Evolutionary conservation across 768 basidiomycete genomes (phyloP).

Genomic region (Gloeopeniophorella convolvens): DNA sequence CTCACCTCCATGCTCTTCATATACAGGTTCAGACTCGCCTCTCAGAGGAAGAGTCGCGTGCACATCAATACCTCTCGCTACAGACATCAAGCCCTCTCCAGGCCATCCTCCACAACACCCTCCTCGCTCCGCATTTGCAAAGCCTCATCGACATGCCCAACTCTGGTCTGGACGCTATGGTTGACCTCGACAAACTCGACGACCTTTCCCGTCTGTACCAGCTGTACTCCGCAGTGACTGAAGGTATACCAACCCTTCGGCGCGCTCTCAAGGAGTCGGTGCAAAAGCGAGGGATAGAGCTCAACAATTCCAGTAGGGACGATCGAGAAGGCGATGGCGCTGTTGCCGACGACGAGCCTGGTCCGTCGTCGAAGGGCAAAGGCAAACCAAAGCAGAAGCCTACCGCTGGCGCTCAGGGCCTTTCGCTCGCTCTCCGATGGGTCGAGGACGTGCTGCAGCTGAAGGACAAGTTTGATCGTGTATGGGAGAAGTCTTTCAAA

Average conservation of each 20-base stretch:
- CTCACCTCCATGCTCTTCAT: slow-evolving; percentile 16
- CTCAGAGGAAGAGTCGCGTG: slow-evolving; percentile 74
- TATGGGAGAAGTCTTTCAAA: slow-evolving; percentile 67
- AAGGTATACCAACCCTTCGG: slow-evolving; percentile 60
- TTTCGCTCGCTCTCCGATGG: slow-evolving; percentile 76
- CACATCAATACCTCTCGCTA: slow-evolving; percentile 78
- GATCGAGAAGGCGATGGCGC: slow-evolving; percentile 33
- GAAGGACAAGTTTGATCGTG: slow-evolving; percentile 82
- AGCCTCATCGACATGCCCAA: slow-evolving; percentile 70
- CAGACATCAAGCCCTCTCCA: slow-evolving; percentile 64
- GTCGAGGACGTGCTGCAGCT: slow-evolving; percentile 86
- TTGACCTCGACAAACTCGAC: slow-evolving; percentile 69
- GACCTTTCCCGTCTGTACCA: slow-evolving; percentile 77
- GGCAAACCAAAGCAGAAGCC: slow-evolving; percentile 41
- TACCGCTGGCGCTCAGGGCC: slow-evolving; percentile 39
- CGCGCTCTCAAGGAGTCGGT: slow-evolving; percentile 67
- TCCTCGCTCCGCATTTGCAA: slow-evolving; percentile 73
- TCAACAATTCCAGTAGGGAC: slow-evolving; percentile 52
- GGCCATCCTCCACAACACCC: slow-evolving; percentile 67
- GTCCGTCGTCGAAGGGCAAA: slow-evolving; percentile 39
- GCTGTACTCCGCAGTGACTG: slow-evolving; percentile 60
- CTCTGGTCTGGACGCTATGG: slow-evolving; percentile 83
- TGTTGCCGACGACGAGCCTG: slow-evolving; percentile 30
- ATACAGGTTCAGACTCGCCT: slow-evolving; percentile 74
- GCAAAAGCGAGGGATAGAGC: slow-evolving; percentile 62